Evolutionary conservation across 441 rosid genomes (phyloP).

Genomic region (Croton laevigatus): DNA sequence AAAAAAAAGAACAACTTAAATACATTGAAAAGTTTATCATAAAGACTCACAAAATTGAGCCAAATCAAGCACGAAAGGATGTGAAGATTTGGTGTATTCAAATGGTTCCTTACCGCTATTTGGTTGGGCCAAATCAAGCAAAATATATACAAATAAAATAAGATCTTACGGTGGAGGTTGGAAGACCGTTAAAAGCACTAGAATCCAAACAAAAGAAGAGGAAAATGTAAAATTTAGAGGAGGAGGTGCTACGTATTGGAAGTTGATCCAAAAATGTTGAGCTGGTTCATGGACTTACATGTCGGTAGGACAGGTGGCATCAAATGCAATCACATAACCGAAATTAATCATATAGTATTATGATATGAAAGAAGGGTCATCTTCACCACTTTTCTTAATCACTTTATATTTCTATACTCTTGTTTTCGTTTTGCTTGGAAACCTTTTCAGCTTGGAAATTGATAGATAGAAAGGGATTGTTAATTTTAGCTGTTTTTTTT

Average conservation of each 20-base stretch:
- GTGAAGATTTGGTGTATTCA: neutral
- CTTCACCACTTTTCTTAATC: slow-evolving; percentile 35
- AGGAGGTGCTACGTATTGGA: neutral
- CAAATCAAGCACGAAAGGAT: neutral
- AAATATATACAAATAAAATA: neutral
- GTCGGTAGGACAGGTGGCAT: neutral
- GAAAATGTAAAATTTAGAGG: too few relatives aligned
- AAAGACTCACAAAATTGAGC: too few relatives aligned
- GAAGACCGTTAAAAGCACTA: neutral
- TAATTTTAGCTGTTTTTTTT: too few relatives aligned
- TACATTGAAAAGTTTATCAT: too few relatives aligned
- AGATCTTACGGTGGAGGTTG: neutral
- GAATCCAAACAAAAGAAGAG: neutral
- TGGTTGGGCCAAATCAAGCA: neutral
- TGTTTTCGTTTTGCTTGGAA: slow-evolving; percentile 34
- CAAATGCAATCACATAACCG: neutral
- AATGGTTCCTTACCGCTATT: neutral
- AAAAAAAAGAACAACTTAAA: too few relatives aligned
- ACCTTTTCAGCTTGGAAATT: slow-evolving; percentile 50
- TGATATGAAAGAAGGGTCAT: slow-evolving; percentile 18
- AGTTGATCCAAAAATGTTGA: neutral
- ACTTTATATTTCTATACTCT: slow-evolving; percentile 43
- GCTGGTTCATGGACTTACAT: neutral
- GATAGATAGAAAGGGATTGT: slow-evolving; percentile 45
- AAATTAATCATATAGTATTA: slow-evolving; percentile 8